A percentile compares a stretch with the other conserved stretches of the same genome.
Conservation (phyloP, 1,284 basidiomycete genomes). For the Trichosporon faecale region DNA sequence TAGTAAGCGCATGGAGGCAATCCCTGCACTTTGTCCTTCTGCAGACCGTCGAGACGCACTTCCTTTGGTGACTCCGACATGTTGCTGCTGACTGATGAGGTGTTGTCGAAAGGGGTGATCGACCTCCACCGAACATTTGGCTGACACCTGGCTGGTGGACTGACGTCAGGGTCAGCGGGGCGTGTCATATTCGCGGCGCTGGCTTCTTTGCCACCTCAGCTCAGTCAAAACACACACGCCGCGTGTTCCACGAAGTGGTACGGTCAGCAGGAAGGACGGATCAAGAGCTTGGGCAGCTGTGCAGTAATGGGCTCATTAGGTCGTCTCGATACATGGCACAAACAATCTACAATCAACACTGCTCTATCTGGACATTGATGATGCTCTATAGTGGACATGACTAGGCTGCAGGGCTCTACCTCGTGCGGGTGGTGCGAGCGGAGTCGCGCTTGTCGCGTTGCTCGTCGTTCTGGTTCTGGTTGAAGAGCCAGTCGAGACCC, state of each 20-base stretch:
- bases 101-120: not conserved
- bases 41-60: constrained; percentile 20
- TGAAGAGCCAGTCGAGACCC: constrained; percentile 42
- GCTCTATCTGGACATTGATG: not conserved
- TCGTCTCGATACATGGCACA: not conserved
- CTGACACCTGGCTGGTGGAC: not conserved
- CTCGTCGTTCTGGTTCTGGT: constrained; percentile 13
- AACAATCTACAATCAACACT: not conserved
- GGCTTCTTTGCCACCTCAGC: not conserved
- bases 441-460: not conserved
- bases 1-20: constrained; percentile 40
- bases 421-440: not conserved
- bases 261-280: too few species aligned
- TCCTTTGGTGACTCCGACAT: not conserved
- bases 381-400: too few species aligned
- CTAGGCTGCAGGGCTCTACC: not conserved
- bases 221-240: too few species aligned
- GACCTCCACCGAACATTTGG: not conserved
- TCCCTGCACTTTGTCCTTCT: constrained; percentile 26
- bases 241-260: too few species aligned
- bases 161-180: not conserved
- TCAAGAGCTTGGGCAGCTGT: too few species aligned
- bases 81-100: not conserved
- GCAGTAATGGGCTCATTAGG: not conserved
- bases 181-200: not conserved